Conservation (phyloP, 371 early-diverging fungal genomes). For the Mortierella sp. region DNA sequence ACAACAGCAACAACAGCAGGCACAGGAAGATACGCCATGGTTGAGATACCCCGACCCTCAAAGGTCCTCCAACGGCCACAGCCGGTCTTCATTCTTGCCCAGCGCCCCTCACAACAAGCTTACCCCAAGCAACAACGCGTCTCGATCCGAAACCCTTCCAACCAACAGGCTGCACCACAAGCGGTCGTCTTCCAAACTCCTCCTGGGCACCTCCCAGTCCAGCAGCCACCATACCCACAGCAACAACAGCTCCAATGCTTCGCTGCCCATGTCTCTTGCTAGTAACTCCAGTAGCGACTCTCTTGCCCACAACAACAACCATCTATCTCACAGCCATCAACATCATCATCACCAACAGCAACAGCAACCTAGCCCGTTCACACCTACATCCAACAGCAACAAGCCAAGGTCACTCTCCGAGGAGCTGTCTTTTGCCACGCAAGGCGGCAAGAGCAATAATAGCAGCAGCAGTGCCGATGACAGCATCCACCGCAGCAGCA, state of each 20-base stretch:
- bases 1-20: conserved; percentile 12
- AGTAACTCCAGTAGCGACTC: conserved; percentile 36
- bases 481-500: conserved; percentile 16
- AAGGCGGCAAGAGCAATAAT: conserved; percentile 3
- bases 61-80: conserved; percentile 42
- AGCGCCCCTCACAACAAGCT: conserved; percentile 7
- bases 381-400: neutral
- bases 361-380: neutral
- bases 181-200: conserved; percentile 35
- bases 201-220: neutral
- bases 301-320: conserved; percentile 7
- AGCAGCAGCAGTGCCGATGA: conserved; percentile 15
- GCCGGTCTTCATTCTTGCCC: conserved; percentile 31
- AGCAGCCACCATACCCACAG: conserved; percentile 13
- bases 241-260: conserved; percentile 33
- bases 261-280: conserved; percentile 38
- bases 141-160: conserved; percentile 14
- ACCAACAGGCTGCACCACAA: conserved; percentile 21
- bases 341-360: conserved; percentile 1
- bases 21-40: conserved; percentile 38
- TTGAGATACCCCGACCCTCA: conserved; percentile 41
- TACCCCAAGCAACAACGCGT: neutral
- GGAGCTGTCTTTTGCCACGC: conserved; percentile 33
- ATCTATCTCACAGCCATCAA: conserved; percentile 1
- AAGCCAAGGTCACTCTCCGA: conserved; percentile 39